These are phyloP conservation scores for Candolleomyces aberdarensis DNA, from an alignment of 768 basidiomycete genomes.

Conservation along the genomic window DNA sequence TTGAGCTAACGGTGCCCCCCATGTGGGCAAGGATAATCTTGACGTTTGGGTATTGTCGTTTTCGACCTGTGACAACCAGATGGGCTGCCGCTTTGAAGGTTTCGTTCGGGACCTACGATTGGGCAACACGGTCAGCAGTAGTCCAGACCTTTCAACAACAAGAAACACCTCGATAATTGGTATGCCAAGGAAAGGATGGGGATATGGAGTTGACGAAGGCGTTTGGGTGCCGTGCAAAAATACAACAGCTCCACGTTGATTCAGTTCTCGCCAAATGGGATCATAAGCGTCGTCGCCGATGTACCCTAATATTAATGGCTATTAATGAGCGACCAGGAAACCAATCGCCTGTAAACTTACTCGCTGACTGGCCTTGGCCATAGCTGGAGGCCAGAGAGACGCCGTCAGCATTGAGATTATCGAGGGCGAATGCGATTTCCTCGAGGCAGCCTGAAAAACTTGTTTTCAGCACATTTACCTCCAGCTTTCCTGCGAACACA, in stretches of 20 bases:
- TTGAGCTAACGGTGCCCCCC: conserved; percentile 64
- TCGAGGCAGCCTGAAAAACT: conserved; percentile 44
- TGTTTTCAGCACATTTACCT: conserved; percentile 1
- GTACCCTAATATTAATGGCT: conserved; percentile 52
- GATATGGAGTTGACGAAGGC: conserved; percentile 60
- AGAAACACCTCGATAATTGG: conserved; percentile 62
- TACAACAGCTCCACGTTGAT: conserved; percentile 56
- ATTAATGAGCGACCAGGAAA: neutral
- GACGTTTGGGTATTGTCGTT: conserved; percentile 55
- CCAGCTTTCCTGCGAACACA: conserved; percentile 15
- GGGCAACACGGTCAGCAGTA: neutral
- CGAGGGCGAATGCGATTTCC: conserved; percentile 62
- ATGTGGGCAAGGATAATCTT: conserved; percentile 72
- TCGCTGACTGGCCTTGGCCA: conserved; percentile 50
- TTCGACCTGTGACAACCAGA: conserved; percentile 67
- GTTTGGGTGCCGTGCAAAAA: conserved; percentile 74
- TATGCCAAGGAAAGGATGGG: conserved; percentile 61
- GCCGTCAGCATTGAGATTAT: conserved; percentile 60
- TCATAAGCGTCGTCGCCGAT: conserved; percentile 63
- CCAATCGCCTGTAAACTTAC: conserved; percentile 30
- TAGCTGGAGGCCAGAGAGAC: conserved; percentile 67
- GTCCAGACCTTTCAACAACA: neutral
- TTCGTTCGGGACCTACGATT: conserved; percentile 67
- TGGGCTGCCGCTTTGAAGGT: conserved; percentile 81
- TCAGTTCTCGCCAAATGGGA: conserved; percentile 67